Percentiles rank a stretch among this genome's conserved stretches.
Evolutionary conservation across 306 rosid genomes (phyloP).

Genomic region (Casuarina equisetifolia): DNA sequence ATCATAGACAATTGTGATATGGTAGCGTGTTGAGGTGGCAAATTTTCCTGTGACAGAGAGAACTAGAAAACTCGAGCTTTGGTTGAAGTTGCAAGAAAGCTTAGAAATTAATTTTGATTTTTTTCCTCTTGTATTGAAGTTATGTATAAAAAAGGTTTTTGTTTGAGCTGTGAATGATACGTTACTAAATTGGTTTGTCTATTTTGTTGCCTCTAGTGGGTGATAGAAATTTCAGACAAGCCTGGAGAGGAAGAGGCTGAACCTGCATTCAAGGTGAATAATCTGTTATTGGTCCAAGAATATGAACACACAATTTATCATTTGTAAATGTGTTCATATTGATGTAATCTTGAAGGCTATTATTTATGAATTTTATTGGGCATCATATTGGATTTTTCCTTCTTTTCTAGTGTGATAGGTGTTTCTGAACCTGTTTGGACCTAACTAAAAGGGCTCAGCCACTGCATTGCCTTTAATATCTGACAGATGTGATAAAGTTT

Average conservation of each 20-base stretch:
- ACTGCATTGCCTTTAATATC: neutral
- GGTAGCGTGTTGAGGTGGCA: too few species aligned
- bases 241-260: slow-evolving; percentile 84
- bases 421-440: neutral
- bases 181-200: slow-evolving; percentile 15
- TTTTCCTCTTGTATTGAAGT: neutral
- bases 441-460: neutral
- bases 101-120: too few species aligned
- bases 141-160: slow-evolving; percentile 10
- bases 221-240: slow-evolving; percentile 94
- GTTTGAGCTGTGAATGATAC: slow-evolving; percentile 6
- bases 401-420: neutral
- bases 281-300: slow-evolving; percentile 13
- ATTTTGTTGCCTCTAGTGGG: slow-evolving; percentile 62
- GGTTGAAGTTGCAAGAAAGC: too few species aligned
- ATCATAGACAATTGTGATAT: too few species aligned
- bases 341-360: neutral
- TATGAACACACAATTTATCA: neutral
- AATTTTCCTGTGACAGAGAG: too few species aligned
- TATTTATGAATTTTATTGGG: neutral
- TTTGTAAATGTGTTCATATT: neutral
- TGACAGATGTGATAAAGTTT: neutral
- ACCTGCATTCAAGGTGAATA: slow-evolving; percentile 93
- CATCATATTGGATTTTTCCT: neutral
- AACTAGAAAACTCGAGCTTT: too few species aligned